Evolutionary conservation across 768 basidiomycete species (phyloP), one percentile per base, ranked within the genome.

Genomic region (Cubamyces lactineus): DNA sequence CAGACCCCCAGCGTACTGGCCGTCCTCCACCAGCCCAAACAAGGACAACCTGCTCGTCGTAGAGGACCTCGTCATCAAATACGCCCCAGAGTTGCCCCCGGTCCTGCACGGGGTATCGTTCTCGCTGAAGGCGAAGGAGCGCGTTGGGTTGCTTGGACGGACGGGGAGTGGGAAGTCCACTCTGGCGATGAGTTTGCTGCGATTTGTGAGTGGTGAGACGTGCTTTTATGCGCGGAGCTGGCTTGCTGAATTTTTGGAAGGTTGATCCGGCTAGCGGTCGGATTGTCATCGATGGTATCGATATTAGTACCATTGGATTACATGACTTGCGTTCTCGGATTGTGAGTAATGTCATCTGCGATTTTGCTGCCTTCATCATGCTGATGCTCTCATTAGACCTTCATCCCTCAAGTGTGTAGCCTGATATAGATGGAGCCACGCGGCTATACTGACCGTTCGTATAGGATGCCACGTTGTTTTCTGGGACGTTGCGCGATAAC

Each of bases 1-100:
- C 58, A 84, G 91, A 6, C 88, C 87, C 1, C 95, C 95, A 0
- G 95, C 94, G 0, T 95, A 95, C 69, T 97, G 95, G 95, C 95
- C 95, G 0, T 93, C 93, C 0, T 86, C 81, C 60, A 79, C 86
- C 17, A 82, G 80, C 50, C 60, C 68, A 26, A 72, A 74, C 50
- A 77, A 82, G 9, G 78, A 86, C 28, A 70, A 79, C 4, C 77
- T 96, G 23, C 69, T 97, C 28, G 73, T 75, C 1, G 90, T 92
- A 0, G 87, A 94, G 66, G 83, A 94, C 63, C 77, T 96, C 26
- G 85, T 84, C 17, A 77, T 96, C 72, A 91, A 87, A 73, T 96
- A 96, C 72, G 85, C 91, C 0, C 88, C 91, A 0, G 92, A 95
- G 53, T 80, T 96, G 12, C 93, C 94, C 0, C 78, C 89, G 0